Evolutionary conservation across 2,329 filamentous ascomycete species (phyloP).

Genomic region (Beauveria australis): DNA sequence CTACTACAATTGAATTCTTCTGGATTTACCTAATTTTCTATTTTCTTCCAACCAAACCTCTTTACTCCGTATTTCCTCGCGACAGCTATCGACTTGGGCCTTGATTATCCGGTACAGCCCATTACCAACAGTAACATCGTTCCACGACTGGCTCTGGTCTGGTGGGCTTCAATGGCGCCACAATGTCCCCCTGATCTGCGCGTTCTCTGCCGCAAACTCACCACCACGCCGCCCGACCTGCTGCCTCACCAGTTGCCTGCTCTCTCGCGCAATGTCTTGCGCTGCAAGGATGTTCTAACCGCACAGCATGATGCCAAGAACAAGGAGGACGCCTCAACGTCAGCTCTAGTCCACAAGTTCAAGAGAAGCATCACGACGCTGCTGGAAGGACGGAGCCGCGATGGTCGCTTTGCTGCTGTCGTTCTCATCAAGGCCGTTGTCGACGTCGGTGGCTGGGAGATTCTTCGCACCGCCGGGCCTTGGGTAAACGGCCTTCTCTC

Average conservation of each 20-base stretch:
- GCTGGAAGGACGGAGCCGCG: conserved; percentile 64
- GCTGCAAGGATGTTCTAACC: conserved; percentile 55
- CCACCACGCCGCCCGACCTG: conserved; percentile 61
- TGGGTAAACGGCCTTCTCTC: conserved; percentile 73
- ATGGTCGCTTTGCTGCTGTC: conserved; percentile 70
- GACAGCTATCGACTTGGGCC: not conserved
- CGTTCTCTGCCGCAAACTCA: conserved; percentile 60
- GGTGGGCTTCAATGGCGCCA: conserved; percentile 18
- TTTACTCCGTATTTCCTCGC: not conserved
- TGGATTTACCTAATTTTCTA: not conserved
- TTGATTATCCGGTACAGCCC: conserved; percentile 1
- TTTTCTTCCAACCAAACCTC: not conserved
- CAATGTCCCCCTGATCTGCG: conserved; percentile 49
- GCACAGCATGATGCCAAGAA: conserved; percentile 50
- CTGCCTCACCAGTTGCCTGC: conserved; percentile 66
- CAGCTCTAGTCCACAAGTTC: conserved; percentile 67
- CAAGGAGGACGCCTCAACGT: conserved; percentile 56
- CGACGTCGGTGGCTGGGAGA: conserved; percentile 79
- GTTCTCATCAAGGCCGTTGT: conserved; percentile 72
- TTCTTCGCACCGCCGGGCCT: conserved; percentile 60
- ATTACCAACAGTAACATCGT: not conserved
- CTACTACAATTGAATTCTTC: not conserved
- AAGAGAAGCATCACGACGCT: conserved; percentile 71
- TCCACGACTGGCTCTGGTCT: not conserved
- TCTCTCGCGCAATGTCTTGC: conserved; percentile 53